Evolutionary conservation across 169 alveolate genomes (phyloP).

Genomic region (Blepharisma undulans): DNA sequence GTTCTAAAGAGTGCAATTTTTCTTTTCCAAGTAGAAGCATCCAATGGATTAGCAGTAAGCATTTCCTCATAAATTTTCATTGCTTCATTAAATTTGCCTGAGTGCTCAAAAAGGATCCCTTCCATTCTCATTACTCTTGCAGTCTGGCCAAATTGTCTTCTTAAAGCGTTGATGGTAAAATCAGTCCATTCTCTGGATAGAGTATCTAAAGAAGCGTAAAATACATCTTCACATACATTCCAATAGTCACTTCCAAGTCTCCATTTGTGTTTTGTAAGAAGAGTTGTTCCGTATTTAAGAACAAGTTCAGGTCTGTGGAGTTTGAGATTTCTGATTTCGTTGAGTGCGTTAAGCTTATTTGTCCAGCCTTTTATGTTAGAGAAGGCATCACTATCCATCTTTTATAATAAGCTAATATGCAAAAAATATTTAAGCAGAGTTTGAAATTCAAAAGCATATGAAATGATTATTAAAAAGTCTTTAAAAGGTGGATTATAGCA

Average conservation of each 20-base stretch:
- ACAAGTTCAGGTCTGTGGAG: slow-evolving; percentile 17
- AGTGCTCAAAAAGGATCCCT: background rate
- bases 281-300: background rate
- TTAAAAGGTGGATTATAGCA: too few species aligned
- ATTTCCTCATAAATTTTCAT: slow-evolving; percentile 16
- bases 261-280: background rate
- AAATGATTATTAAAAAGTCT: too few species aligned
- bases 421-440: background rate
- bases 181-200: background rate
- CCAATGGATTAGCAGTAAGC: background rate
- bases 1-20: slow-evolving; percentile 9
- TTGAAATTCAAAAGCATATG: too few species aligned
- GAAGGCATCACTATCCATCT: background rate
- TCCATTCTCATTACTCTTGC: background rate
- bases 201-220: slow-evolving; percentile 26
- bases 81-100: slow-evolving; percentile 27
- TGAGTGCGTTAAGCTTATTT: background rate
- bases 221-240: slow-evolving; percentile 27
- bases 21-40: slow-evolving; percentile 22
- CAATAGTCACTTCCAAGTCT: slow-evolving; percentile 6
- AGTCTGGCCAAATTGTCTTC: slow-evolving; percentile 11
- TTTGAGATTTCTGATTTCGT: background rate
- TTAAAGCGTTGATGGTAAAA: background rate
- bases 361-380: background rate
- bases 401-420: background rate